Conservation (phyloP, 495 filamentous ascomycete genomes). For the Pyrenula massariospora region DNA sequence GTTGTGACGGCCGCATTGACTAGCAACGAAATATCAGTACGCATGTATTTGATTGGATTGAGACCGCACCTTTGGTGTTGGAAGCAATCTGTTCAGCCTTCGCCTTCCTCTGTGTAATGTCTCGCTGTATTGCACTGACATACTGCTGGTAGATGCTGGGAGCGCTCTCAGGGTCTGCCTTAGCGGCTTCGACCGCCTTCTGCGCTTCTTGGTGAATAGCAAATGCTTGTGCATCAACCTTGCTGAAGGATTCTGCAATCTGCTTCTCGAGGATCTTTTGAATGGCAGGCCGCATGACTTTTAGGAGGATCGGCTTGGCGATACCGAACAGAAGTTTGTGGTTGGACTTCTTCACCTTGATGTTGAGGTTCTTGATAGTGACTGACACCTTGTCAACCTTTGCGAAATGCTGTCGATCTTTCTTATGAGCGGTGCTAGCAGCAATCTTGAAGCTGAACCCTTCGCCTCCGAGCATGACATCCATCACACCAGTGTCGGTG, state of each 20-base stretch:
- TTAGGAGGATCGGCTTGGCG: conserved; percentile 82
- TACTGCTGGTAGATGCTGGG: conserved; percentile 86
- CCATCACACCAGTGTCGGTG: conserved; percentile 79
- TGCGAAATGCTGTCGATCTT: conserved; percentile 73
- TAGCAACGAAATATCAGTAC: neutral
- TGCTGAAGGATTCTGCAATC: conserved; percentile 64
- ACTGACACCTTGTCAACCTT: conserved; percentile 86
- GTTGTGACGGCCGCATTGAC: conserved; percentile 66
- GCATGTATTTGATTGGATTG: too few species aligned
- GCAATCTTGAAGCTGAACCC: conserved; percentile 90
- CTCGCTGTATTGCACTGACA: conserved; percentile 59
- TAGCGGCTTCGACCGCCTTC: conserved; percentile 52
- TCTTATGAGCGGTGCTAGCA: conserved; percentile 67
- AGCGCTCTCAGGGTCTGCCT: conserved; percentile 60
- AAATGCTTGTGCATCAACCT: conserved; percentile 58
- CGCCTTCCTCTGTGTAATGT: conserved; percentile 60
- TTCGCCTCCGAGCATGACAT: conserved; percentile 77
- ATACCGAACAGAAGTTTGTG: conserved; percentile 84
- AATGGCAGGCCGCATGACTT: conserved; percentile 69
- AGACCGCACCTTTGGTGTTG: conserved; percentile 66
- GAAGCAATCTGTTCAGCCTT: conserved; percentile 45
- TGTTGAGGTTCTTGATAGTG: conserved; percentile 70
- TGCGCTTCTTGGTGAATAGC: conserved; percentile 75
- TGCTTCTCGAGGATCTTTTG: conserved; percentile 81
- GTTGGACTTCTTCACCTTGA: conserved; percentile 87